Percentiles rank a stretch among this genome's conserved stretches.
phyloP scores from a whole-genome alignment of 208 protist genomes.

The Acanthamoeba royreba region DNA sequence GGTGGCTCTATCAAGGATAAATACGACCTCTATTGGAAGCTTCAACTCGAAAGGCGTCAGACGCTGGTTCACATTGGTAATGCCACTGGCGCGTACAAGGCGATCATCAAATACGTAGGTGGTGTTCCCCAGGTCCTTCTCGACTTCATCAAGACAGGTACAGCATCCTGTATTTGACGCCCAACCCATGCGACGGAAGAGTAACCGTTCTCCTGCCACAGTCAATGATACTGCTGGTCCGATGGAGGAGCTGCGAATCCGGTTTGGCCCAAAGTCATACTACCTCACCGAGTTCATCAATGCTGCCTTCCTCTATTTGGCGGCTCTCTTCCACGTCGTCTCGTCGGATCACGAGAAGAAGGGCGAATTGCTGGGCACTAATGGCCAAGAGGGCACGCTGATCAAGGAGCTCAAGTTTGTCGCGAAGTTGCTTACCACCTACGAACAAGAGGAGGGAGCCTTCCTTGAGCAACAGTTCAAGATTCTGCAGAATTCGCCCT shows the following conservation, averaged over 20 bases:
- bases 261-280: slow-evolving; percentile 33
- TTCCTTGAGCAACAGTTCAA: slow-evolving; percentile 32
- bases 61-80: slow-evolving; percentile 46
- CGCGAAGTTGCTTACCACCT: background rate
- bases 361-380: background rate
- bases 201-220: background rate
- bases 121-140: slow-evolving; percentile 56
- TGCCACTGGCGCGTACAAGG: slow-evolving; percentile 48
- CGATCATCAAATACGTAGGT: slow-evolving; percentile 45
- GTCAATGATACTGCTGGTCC: background rate
- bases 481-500: slow-evolving; percentile 42
- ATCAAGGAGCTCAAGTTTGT: background rate
- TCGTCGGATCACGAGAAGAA: background rate
- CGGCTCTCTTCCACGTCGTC: background rate
- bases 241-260: slow-evolving; percentile 54
- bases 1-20: slow-evolving; percentile 50
- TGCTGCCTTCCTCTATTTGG: background rate
- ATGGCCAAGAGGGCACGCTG: background rate
- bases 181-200: background rate
- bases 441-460: background rate
- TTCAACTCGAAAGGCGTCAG: slow-evolving; percentile 40
- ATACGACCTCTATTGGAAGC: slow-evolving; percentile 58
- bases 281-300: slow-evolving; percentile 53
- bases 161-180: background rate
- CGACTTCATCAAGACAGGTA: slow-evolving; percentile 61